Evolutionary conservation across 164 flowering plant species (phyloP), one percentile per base, ranked within the genome.

Genomic region (Aristolochia californica): DNA sequence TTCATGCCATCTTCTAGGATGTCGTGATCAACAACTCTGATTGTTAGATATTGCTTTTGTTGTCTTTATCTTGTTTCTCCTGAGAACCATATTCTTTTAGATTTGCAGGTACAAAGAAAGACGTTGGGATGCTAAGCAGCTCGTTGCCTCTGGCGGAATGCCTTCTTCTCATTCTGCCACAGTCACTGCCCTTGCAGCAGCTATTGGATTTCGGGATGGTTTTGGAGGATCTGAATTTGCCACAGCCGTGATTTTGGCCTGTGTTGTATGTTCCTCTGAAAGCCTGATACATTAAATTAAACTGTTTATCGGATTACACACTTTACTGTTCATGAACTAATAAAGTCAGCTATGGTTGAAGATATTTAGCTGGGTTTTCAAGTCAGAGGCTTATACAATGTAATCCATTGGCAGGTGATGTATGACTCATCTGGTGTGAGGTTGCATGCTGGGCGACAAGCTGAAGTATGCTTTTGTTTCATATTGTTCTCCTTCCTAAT

Each of bases 141-240:
- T 93, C 30, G 45, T 83, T 63, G 85, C 81, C 40, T 87, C 98
- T 18, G 98, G 98, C 57, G 98, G 98, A 55, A 93, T 93, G 98
- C 98, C 98, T 18, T 93, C 98, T 3, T 85, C 98, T 16, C 98
- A 93, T 79, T 85, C 97, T 62, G 80, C 98, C 17, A 87, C 94
- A 15, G 98, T 89, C 28, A 75, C 82, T 66, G 97, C 96, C 63
- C 84, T 93, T 58, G 94, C 96, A 22, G 45, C 62, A 25, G 83
- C 89, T 20, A 56, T 85, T 66, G 98, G 98, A 16, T 74, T 82
- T 25, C 83, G 80, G 62, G 96, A 93, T 57, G 94, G 98, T 55
- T 78, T 85, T 66, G 88, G 81, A 48, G 90, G 91, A 71, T 74
- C 97, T 1, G 10, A 65, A 8, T 93, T 93, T 76, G 91, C 96